Evolutionary conservation across 106 monocot species (phyloP).

Genomic region (Acorus gramineus): DNA sequence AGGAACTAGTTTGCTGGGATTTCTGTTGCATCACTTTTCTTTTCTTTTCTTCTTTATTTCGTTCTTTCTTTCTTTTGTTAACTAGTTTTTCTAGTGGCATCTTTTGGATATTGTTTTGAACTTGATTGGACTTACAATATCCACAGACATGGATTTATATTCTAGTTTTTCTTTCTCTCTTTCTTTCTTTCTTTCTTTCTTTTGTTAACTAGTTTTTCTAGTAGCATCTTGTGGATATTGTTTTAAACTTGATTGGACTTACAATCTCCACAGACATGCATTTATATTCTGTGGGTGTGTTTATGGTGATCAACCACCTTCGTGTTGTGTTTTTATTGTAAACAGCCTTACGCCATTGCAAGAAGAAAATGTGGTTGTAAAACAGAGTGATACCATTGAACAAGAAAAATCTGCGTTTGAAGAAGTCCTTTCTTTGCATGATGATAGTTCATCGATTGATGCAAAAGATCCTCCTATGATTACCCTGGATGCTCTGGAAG

Average conservation of each 20-base stretch:
- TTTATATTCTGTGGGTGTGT: no score
- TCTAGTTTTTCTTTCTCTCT: no score
- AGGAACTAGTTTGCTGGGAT: neutral
- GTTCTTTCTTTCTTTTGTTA: neutral
- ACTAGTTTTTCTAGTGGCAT: no score
- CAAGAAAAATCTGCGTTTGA: slow-evolving; percentile 42
- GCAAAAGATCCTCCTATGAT: slow-evolving; percentile 33
- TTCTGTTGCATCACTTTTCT: neutral
- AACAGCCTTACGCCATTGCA: slow-evolving; percentile 28
- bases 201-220: no score
- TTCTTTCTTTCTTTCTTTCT: no score
- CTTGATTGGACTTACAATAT: no score
- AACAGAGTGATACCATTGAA: slow-evolving; percentile 25
- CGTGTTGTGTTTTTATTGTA: neutral
- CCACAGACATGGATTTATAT: no score
- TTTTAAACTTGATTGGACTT: no score
- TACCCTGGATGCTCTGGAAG: slow-evolving; percentile 18
- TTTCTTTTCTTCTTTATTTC: slow-evolving; percentile 7
- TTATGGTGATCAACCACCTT: no score
- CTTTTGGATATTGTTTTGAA: no score
- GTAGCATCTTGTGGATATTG: no score
- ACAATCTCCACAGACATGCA: no score
- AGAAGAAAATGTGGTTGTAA: slow-evolving; percentile 21
- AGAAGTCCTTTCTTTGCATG: slow-evolving; percentile 63
- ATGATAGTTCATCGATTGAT: slow-evolving; percentile 22